Base-by-base conservation (phyloP, 2,329 filamentous ascomycete species). In the Fusarium siculi region DNA sequence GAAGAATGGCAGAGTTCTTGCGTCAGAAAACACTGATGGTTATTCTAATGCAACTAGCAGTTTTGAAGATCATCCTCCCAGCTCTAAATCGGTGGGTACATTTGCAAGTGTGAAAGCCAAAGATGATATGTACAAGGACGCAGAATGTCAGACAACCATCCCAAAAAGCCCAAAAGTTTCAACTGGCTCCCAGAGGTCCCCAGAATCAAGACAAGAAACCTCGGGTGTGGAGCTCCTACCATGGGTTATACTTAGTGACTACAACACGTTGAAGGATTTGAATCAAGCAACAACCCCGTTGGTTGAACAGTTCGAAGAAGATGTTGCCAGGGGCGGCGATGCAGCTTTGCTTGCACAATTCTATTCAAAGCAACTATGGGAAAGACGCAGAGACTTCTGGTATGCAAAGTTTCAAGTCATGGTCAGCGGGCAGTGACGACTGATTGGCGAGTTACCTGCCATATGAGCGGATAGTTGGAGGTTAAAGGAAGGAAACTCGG, bases 261-360 rank as follows among this genome's bases (percentile, higher is more conserved):
- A 67, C 15, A 49, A 57, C 14, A 66, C 70, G 9, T 58, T 83
- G 8, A 72, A 70, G 23, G 59, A 76, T 11, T 47, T 81, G n/a
- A 74, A 80, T 34, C 49, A 63, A 52, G 61, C 63, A 36, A 79
- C 81, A 7, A 72, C 71, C 2, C 68, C 34, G 7, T 42, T 82
- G 15, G 74, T 83, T 32, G 77, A 82, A 10, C 80, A 83, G 56
- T 83, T 80, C 49, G 68, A 78, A 44, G 70, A 70, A n/a, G 81
- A 83, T 44, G 34, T 81, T 14, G 50, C 63, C 2, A 36, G 65
- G 12, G 75, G 79, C 0, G 67, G 54, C 12, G 67, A 82, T 28
- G 46, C 70, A 19, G 66, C 39, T 2, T 42, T 68, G 1, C 77
- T 74, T 28, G 80, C 80, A 21, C 68, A 72, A 16, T 82, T 80